These are phyloP conservation scores for Flagelloscypha sp. DNA, from an alignment of 768 basidiomycete genomes.

Conservation along the genomic window DNA sequence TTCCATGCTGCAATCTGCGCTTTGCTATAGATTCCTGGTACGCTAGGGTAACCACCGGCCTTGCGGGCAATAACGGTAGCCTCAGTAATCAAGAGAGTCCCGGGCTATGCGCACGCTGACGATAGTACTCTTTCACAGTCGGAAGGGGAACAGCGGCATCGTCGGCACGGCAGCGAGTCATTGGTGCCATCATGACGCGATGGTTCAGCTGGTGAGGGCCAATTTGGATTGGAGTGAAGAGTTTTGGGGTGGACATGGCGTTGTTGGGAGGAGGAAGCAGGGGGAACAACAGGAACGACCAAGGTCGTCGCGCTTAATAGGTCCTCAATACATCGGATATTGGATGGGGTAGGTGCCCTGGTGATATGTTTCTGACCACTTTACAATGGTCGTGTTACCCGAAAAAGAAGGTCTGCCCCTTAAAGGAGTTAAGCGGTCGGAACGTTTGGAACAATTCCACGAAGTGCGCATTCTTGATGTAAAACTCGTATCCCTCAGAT, in stretches of 20 bases:
- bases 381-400: no score
- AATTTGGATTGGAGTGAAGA: constrained; percentile 24
- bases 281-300: no score
- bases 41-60: constrained; percentile 18
- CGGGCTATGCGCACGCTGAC: constrained; percentile 22
- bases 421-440: no score
- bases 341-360: no score
- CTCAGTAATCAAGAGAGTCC: constrained; percentile 33
- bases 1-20: constrained; percentile 41
- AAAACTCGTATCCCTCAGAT: no score
- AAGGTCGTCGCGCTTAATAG: no score
- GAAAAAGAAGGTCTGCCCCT: no score
- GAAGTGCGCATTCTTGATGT: no score
- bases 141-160: constrained; percentile 16
- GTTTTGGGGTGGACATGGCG: constrained; percentile 7
- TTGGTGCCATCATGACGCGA: constrained; percentile 27
- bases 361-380: no score
- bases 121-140: constrained; percentile 22
- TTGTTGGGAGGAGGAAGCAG: no score
- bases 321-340: no score
- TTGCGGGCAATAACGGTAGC: constrained; percentile 29
- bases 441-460: no score
- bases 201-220: constrained; percentile 20
- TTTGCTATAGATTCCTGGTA: constrained; percentile 30
- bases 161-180: constrained; percentile 25